A percentile compares a stretch with the other conserved stretches of the same genome.
Conservation (phyloP, 176 grass and related monocot species). For the Raddia distichophylla region DNA sequence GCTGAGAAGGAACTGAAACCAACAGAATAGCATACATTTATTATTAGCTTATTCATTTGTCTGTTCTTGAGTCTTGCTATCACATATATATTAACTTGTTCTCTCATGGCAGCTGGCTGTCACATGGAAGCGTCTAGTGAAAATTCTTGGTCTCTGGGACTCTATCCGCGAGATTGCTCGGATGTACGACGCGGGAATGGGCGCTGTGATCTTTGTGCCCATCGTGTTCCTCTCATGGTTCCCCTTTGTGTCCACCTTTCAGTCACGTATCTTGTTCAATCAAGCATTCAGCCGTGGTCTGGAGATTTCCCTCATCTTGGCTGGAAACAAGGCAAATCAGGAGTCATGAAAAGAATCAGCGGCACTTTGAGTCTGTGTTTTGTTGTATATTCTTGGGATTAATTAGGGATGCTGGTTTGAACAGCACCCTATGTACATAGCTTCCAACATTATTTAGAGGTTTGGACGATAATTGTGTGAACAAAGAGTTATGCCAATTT, state of each 20-base stretch:
- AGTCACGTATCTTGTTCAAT: slow-evolving; percentile 86
- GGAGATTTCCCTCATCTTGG: slow-evolving; percentile 96
- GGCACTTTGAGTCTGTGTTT: neutral
- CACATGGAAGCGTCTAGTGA: slow-evolving; percentile 60
- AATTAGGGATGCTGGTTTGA: slow-evolving; percentile 1
- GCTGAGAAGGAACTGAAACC: neutral
- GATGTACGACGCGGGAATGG: slow-evolving; percentile 96
- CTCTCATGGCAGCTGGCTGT: slow-evolving; percentile 62
- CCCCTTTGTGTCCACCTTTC: slow-evolving; percentile 97
- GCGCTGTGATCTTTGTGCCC: slow-evolving; percentile 75
- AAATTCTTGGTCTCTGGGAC: slow-evolving; percentile 58
- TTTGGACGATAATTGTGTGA: neutral
- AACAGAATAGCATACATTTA: neutral
- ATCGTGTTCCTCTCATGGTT: slow-evolving; percentile 95
- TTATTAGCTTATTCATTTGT: neutral
- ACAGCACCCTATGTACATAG: slow-evolving; percentile 30
- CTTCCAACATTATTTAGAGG: neutral
- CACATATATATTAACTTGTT: slow-evolving; percentile 21
- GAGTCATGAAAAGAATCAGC: slow-evolving; percentile 43
- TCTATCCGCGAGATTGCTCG: slow-evolving; percentile 82
- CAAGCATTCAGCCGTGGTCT: slow-evolving; percentile 92
- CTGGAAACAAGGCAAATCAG: slow-evolving; percentile 91
- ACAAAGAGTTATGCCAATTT: neutral
- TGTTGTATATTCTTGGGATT: slow-evolving; percentile 39
- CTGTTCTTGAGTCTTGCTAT: neutral